Conservation (phyloP, 345 rosid species). For the Eucalyptus polyanthemos region DNA sequence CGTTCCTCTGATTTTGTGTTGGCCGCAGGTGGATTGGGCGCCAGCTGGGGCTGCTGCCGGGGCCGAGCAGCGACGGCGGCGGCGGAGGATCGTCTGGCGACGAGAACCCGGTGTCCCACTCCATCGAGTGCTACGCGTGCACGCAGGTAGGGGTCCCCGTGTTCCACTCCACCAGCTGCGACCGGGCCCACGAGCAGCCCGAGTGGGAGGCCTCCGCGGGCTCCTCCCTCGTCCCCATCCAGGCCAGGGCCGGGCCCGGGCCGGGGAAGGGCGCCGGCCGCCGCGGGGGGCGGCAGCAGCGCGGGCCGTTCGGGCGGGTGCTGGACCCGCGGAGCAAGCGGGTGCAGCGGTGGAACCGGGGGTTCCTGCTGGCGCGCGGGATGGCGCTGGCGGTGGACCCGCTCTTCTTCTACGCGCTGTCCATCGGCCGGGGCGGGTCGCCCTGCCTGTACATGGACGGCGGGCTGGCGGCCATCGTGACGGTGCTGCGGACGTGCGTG, state of each 20-base stretch:
- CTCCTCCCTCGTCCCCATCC: conserved; percentile 81
- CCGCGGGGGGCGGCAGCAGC: neutral
- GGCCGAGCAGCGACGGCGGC: neutral
- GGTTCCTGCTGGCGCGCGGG: conserved; percentile 60
- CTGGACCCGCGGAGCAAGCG: conserved; percentile 69
- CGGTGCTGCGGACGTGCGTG: conserved; percentile 58
- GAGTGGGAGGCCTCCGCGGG: conserved; percentile 98
- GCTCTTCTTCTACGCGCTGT: conserved; percentile 71
- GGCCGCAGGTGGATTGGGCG: conserved; percentile 33
- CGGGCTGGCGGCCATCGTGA: conserved; percentile 49
- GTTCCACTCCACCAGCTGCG: conserved; percentile 95
- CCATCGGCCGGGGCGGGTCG: conserved; percentile 37
- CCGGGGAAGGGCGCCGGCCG: neutral
- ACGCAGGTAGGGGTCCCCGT: conserved; percentile 88
- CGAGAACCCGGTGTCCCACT: conserved; percentile 10
- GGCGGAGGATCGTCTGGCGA: neutral
- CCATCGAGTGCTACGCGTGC: conserved; percentile 86
- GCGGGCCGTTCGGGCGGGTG: conserved; percentile 16
- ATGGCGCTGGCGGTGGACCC: conserved; percentile 81
- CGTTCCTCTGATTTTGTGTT: neutral
- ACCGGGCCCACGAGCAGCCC: conserved; percentile 71
- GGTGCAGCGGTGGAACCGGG: conserved; percentile 70
- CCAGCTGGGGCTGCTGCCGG: neutral
- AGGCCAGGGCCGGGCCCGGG: conserved; percentile 10
- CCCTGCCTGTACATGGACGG: conserved; percentile 80